phyloP scores from a whole-genome alignment of 768 basidiomycete species.

The Tephrocybe sp. region DNA sequence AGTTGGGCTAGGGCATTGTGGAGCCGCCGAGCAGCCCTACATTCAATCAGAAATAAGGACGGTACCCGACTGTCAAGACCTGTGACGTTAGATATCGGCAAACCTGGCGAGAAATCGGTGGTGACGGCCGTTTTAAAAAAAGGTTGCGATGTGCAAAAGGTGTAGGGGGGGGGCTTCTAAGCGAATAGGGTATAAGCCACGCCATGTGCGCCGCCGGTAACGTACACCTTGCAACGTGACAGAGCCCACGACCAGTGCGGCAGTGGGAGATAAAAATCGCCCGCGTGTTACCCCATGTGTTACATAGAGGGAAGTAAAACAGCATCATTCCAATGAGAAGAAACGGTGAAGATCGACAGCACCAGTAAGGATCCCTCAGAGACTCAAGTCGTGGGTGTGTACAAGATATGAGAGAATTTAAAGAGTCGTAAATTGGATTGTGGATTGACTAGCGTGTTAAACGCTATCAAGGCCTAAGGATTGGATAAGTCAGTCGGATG shows the following conservation, averaged over 20 bases:
- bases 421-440: slow-evolving; percentile 11
- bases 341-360: too few species aligned
- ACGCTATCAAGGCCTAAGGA: slow-evolving; percentile 9
- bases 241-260: not conserved
- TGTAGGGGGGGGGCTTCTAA: not conserved
- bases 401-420: too few species aligned
- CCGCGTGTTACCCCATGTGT: too few species aligned
- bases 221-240: not conserved
- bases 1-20: too few species aligned
- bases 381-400: too few species aligned
- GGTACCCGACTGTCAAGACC: not conserved
- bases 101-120: not conserved
- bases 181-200: not conserved
- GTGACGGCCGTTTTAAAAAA: slow-evolving; percentile 1
- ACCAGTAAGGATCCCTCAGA: not conserved
- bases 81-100: not conserved
- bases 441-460: slow-evolving; percentile 13
- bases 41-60: slow-evolving; percentile 7
- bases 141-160: too few species aligned
- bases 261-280: too few species aligned
- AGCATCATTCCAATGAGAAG: too few species aligned
- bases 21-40: too few species aligned
- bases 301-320: too few species aligned
- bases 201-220: slow-evolving; percentile 9
- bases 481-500: not conserved